Percentiles rank a stretch among this genome's conserved stretches.
Evolutionary conservation across 768 basidiomycete genomes (phyloP).

Genomic region (Scleroderma citrinum): DNA sequence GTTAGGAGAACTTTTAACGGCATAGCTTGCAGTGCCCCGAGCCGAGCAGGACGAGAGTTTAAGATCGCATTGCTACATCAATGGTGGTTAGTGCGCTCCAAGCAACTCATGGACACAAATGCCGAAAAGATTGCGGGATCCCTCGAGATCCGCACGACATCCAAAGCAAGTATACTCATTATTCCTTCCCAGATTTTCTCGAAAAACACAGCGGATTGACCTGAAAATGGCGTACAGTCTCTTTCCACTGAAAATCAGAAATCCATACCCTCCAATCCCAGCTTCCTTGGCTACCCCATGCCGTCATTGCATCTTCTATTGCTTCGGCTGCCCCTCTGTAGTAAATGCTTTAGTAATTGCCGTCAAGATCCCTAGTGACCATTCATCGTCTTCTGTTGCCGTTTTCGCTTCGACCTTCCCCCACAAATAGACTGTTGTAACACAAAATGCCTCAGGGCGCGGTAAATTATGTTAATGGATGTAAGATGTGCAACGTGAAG

Average conservation of each 20-base stretch:
- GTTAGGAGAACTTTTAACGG: constrained; percentile 31
- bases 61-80: constrained; percentile 52
- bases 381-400: constrained; percentile 43
- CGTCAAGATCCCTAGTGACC: constrained; percentile 56
- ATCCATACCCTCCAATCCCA: constrained; percentile 49
- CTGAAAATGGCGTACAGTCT: constrained; percentile 16
- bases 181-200: constrained; percentile 87
- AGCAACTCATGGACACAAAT: constrained; percentile 44
- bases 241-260: neutral
- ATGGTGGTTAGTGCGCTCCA: neutral
- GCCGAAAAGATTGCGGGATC: constrained; percentile 39
- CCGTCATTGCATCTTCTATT: constrained; percentile 71
- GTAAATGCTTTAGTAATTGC: constrained; percentile 67
- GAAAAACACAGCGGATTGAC: constrained; percentile 59
- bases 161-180: constrained; percentile 59
- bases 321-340: constrained; percentile 57
- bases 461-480: constrained; percentile 55
- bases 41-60: constrained; percentile 34
- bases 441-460: constrained; percentile 56
- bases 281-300: constrained; percentile 75
- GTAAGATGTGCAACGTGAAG: constrained; percentile 66
- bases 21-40: constrained; percentile 24
- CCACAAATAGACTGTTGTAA: constrained; percentile 56
- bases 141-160: constrained; percentile 51
- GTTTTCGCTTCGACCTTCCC: constrained; percentile 56